Evolutionary conservation across 768 basidiomycete genomes (phyloP), one percentile per base, ranked within the genome.

Genomic region (Pulveroboletus ravenelii): DNA sequence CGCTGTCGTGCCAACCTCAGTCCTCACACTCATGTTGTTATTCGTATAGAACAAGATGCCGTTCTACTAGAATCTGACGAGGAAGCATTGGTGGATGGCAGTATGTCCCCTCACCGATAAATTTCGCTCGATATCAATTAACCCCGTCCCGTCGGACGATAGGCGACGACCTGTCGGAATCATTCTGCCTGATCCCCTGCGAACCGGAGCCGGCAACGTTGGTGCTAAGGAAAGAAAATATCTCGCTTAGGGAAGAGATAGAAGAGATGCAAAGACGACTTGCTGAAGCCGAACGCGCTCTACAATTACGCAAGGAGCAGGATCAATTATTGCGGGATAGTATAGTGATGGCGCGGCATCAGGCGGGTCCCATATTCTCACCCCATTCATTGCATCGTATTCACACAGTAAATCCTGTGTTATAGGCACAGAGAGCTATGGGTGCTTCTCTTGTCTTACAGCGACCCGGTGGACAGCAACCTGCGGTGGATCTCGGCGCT

Each of bases 271-370:
- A 80, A 62, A 78, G 74, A 54, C 78, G 78, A 34, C 67, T 92
- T 35, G 76, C 80, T 27, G 70, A 74, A 7, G 75, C 84, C 20
- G 86, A 91, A 53, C 77, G 77, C 18, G 68, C 80, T 41, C 64
- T 91, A 37, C 84, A 85, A 55, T 58, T 82, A 52, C 80, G 87
- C 51, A 82, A 83, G 63, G 89, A 88, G 51, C 89, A 91, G 62
- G 89, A 90, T 61, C 74, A 80, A 47, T 80, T 89, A 42, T 67
- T 93, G 50, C 82, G 87, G 20, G 89, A 91, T 56, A 88, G 87
- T 55, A 89, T 93, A 73, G 82, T 73, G 70, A 78, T 80, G 74
- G 80, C 79, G 0, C 84, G 68, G 65, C 82, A 67, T 73, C 85
- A 76, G 83, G 91, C 78, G 73, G 69, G 59, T 34, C 43, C 52